Base-by-base conservation (phyloP, 305 asterid species). In the Rubia tinctorum region DNA sequence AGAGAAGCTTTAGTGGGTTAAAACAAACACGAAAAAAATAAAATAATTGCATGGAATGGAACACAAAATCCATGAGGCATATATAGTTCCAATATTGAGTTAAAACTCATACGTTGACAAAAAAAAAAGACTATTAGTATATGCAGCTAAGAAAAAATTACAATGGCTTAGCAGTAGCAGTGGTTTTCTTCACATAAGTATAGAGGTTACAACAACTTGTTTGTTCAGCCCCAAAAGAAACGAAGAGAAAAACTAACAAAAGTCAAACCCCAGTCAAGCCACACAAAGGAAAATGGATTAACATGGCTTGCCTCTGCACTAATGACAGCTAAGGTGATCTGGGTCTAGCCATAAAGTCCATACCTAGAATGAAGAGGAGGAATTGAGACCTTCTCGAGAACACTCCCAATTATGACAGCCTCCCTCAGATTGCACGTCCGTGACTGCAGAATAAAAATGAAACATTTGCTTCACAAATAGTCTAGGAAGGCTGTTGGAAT, bases 281-380 rank as follows among this genome's bases (percentile, higher is more conserved):
- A 43, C 20, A 23, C 47, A 51, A 74, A 67, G 5, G 5, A 47
- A 68, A 37, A 13, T 34, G 12, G 12, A 55, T 66, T 51, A 18
- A n/a, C 25, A 58, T 51, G 59, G 34, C 25, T 45, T 69, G 51
- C 68, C 44, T 68, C 68, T 34, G 2, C 51, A 17, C 49, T 62
- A 69, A 27, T 30, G 55, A 68, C 55, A 13, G 10, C 7, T 43
- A 23, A n/a, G 17, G 11, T 55, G 8, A 59, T 62, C 40, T 39
- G 20, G 20, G 74, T 40, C 25, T 8, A 34, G 67, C 56, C 40
- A 34, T 11, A 7, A 59, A 47, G 63, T 59, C 10, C 75, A 73
- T 85, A 91, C 96, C 97, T 89, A 64, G 97, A 90, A 83, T 91
- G 97, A 79, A 89, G 96, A 76, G 83, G 88, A 53, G 97, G 97